Percentiles rank a stretch among this genome's conserved stretches.
Evolutionary conservation across 306 rosid species (phyloP).

Genomic region (Quercus berberidifolia): DNA sequence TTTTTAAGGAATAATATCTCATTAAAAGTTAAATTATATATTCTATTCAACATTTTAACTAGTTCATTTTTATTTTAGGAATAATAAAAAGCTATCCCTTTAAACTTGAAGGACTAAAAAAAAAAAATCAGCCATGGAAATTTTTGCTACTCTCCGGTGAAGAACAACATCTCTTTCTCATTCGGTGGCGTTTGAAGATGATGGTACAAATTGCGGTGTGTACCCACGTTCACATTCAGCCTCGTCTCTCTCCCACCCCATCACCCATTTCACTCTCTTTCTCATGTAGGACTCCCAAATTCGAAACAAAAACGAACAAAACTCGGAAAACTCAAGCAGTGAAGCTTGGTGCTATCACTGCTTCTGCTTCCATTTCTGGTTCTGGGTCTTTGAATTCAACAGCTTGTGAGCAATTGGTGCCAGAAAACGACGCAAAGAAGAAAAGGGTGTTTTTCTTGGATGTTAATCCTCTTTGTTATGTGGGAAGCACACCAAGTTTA

Average conservation of each 20-base stretch:
- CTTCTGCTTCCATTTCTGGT: slow-evolving; percentile 13
- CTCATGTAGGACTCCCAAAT: slow-evolving; percentile 16
- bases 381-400: slow-evolving; percentile 20
- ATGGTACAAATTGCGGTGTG: slow-evolving; percentile 24
- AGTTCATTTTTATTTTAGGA: too few species aligned
- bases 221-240: slow-evolving; percentile 23
- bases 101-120: too few species aligned
- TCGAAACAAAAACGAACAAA: neutral
- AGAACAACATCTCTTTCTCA: too few species aligned
- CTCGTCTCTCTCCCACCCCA: slow-evolving; percentile 21
- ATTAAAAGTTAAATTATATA: too few species aligned
- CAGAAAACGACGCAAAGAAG: slow-evolving; percentile 21
- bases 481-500: slow-evolving; percentile 66
- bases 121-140: too few species aligned
- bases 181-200: neutral
- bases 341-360: slow-evolving; percentile 10
- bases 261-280: slow-evolving; percentile 13
- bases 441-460: slow-evolving; percentile 77
- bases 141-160: too few species aligned
- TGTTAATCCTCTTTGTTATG: slow-evolving; percentile 78
- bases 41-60: too few species aligned
- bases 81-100: too few species aligned
- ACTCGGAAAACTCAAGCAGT: slow-evolving; percentile 19
- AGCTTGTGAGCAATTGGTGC: slow-evolving; percentile 24
- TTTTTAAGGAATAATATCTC: too few species aligned